These are phyloP conservation scores for Eucalyptus erythrocorys DNA, from an alignment of 345 rosid species.

Conservation along the genomic window DNA sequence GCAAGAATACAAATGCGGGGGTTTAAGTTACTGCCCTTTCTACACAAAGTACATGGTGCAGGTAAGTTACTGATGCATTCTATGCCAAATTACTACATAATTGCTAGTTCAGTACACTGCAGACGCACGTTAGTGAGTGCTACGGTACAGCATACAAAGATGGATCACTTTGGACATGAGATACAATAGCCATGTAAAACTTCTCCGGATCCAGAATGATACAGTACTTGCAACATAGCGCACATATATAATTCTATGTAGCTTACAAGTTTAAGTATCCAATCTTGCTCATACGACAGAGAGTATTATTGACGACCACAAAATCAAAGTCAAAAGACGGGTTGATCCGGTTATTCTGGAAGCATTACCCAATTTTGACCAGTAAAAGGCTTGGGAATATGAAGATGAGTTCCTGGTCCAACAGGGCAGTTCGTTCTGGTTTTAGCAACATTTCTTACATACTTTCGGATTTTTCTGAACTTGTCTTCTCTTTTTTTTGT, in stretches of 20 bases:
- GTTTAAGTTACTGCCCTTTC: neutral
- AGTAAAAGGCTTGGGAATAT: neutral
- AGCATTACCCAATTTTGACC: neutral
- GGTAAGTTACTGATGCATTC: neutral
- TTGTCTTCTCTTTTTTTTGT: neutral
- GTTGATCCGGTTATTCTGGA: neutral
- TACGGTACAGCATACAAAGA: neutral
- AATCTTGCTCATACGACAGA: accelerated
- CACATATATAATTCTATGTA: neutral
- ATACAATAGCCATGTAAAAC: neutral
- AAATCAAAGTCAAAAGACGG: neutral
- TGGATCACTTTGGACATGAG: neutral
- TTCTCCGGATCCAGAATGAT: neutral
- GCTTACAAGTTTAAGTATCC: neutral
- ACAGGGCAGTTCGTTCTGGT: neutral
- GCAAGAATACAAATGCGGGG: neutral
- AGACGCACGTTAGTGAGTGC: neutral
- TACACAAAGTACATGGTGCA: neutral
- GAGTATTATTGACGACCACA: neutral
- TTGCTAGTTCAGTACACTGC: too few species aligned
- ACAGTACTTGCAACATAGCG: neutral
- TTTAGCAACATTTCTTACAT: neutral
- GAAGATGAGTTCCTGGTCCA: neutral
- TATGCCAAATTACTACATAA: neutral
- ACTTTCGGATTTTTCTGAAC: neutral